Conservation (phyloP, 345 rosid genomes). For the Murraya paniculata region DNA sequence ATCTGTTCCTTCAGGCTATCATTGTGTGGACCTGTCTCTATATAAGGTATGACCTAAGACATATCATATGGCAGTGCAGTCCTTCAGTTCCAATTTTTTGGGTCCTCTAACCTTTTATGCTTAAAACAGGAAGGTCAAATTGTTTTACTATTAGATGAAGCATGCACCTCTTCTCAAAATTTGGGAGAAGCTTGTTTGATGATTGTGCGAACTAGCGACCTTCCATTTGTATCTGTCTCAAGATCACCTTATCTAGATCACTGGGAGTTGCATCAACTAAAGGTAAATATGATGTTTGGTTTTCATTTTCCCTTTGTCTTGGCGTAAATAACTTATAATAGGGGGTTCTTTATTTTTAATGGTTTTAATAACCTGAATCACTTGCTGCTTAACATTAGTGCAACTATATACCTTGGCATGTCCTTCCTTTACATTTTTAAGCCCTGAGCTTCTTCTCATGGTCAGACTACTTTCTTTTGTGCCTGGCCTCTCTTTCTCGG, state of each 20-base stretch:
- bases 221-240: slow-evolving; percentile 59
- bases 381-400: background rate
- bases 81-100: slow-evolving; percentile 9
- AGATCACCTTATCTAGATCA: slow-evolving; percentile 34
- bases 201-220: slow-evolving; percentile 63
- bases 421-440: background rate
- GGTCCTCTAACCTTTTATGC: slow-evolving; percentile 8
- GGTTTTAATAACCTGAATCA: background rate
- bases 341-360: background rate
- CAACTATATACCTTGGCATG: background rate
- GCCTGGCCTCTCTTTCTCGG: background rate
- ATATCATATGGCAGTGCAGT: background rate
- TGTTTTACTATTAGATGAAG: slow-evolving; percentile 59
- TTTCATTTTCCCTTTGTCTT: slow-evolving; percentile 1
- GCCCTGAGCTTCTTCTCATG: background rate
- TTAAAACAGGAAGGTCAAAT: slow-evolving; percentile 64
- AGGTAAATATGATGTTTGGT: slow-evolving; percentile 41
- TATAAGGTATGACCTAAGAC: slow-evolving; percentile 61
- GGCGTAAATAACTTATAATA: background rate
- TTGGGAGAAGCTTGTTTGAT: slow-evolving; percentile 82
- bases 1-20: slow-evolving; percentile 59
- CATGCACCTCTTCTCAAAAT: slow-evolving; percentile 41
- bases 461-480: background rate
- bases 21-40: slow-evolving; percentile 70
- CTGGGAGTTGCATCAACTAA: slow-evolving; percentile 59